Percentiles rank a stretch among this genome's conserved stretches.
Conservation (phyloP, 768 basidiomycete genomes). For the Pleurotus giganteus region DNA sequence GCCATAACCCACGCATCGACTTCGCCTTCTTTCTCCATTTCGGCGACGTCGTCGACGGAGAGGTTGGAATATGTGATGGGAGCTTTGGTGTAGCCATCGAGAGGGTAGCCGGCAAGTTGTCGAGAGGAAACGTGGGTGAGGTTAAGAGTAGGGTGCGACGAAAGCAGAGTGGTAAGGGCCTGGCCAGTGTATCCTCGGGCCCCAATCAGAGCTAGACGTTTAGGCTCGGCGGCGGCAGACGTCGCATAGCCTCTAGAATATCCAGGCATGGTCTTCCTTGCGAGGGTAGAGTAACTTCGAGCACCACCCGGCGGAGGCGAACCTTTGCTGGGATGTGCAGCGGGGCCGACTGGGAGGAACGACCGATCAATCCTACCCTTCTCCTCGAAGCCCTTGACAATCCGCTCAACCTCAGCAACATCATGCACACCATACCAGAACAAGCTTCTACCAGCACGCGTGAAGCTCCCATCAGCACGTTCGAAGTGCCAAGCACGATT, state of each 20-base stretch:
- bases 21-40: slow-evolving; percentile 84
- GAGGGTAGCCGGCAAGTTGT: slow-evolving; percentile 79
- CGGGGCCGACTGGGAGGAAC: slow-evolving; percentile 85
- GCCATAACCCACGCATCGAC: slow-evolving; percentile 99
- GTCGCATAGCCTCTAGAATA: slow-evolving; percentile 34
- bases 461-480: slow-evolving; percentile 96
- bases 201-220: slow-evolving; percentile 91
- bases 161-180: slow-evolving; percentile 83
- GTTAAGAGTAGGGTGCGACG: slow-evolving; percentile 82
- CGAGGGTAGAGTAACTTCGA: slow-evolving; percentile 59
- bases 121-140: slow-evolving; percentile 97
- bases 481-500: slow-evolving; percentile 99
- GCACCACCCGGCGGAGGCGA: slow-evolving; percentile 35
- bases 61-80: slow-evolving; percentile 79
- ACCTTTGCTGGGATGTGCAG: slow-evolving; percentile 54
- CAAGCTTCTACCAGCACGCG: slow-evolving; percentile 86
- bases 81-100: slow-evolving; percentile 81
- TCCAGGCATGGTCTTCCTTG: slow-evolving; percentile 42
- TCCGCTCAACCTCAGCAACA: slow-evolving; percentile 85
- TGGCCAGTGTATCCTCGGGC: slow-evolving; percentile 96
- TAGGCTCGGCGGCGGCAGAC: slow-evolving; percentile 51
- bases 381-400: slow-evolving; percentile 71
- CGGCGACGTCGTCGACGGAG: slow-evolving; percentile 71
- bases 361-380: slow-evolving; percentile 84
- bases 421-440: slow-evolving; percentile 99